phyloP scores from a whole-genome alignment of 2,329 filamentous ascomycete genomes.

The Epichloe sp. region DNA sequence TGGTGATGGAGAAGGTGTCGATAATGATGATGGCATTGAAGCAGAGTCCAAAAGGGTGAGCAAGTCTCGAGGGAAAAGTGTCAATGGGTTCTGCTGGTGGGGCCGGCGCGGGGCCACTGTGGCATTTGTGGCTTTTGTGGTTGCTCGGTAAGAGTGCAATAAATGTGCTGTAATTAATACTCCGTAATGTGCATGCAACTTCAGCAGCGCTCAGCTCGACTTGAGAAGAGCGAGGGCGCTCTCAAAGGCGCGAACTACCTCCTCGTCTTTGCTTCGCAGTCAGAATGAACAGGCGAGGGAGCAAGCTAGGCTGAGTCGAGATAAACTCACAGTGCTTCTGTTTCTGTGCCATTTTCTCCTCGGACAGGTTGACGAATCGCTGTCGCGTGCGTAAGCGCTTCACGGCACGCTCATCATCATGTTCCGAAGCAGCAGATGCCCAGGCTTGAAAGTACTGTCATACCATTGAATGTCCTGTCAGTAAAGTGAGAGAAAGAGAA shows the following conservation, averaged over 20 bases:
- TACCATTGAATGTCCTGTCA: neutral
- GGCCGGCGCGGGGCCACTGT: neutral
- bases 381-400: slow-evolving; percentile 74
- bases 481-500: neutral
- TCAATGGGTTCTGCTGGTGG: neutral
- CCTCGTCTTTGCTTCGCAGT: slow-evolving; percentile 21
- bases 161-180: neutral
- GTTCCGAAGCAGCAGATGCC: slow-evolving; percentile 56
- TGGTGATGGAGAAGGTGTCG: neutral
- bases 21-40: neutral
- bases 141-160: too few species aligned
- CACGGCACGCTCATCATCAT: slow-evolving; percentile 64
- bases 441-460: slow-evolving; percentile 65
- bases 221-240: slow-evolving; percentile 43
- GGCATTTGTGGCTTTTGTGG: too few species aligned
- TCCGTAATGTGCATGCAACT: neutral
- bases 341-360: slow-evolving; percentile 57
- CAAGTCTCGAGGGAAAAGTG: neutral
- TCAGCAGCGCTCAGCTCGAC: slow-evolving; percentile 15
- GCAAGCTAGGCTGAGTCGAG: neutral
- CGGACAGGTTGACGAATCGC: slow-evolving; percentile 60
- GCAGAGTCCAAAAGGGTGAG: neutral
- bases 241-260: slow-evolving; percentile 51
- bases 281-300: slow-evolving; percentile 6
- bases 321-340: slow-evolving; percentile 61